Evolutionary conservation across 73 alveolate genomes (phyloP).

Genomic region (Effrenium voratum): DNA sequence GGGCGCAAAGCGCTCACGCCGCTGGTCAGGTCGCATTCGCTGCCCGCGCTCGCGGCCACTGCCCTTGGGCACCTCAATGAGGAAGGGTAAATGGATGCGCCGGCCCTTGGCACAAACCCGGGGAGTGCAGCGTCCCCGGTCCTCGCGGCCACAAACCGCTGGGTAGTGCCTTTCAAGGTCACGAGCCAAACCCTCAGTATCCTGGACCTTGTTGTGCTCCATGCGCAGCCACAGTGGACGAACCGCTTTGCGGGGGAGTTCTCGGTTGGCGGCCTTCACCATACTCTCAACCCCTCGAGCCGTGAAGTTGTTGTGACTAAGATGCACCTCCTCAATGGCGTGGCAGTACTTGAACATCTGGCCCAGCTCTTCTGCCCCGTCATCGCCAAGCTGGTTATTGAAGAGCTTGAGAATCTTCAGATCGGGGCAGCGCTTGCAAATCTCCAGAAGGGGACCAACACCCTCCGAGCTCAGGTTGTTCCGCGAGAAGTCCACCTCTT

Average conservation of each 20-base stretch:
- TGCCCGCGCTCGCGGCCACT: slow-evolving; percentile 15
- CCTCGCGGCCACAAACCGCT: slow-evolving; percentile 63
- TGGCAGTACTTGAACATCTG: slow-evolving; percentile 63
- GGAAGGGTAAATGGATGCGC: slow-evolving; percentile 53
- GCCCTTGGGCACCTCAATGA: slow-evolving; percentile 63
- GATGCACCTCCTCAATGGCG: slow-evolving; percentile 39
- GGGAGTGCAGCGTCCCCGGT: slow-evolving; percentile 33
- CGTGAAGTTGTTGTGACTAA: slow-evolving; percentile 49
- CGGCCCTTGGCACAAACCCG: slow-evolving; percentile 41
- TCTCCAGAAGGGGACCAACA: background rate
- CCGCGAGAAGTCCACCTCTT: slow-evolving; percentile 37
- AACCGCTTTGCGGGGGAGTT: slow-evolving; percentile 2
- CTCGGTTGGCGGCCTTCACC: slow-evolving; percentile 34
- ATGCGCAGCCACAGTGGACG: slow-evolving; percentile 68
- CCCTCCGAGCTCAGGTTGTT: slow-evolving; percentile 30
- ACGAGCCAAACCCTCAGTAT: slow-evolving; percentile 44
- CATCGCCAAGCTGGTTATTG: slow-evolving; percentile 63
- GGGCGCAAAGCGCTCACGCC: background rate
- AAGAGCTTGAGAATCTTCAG: slow-evolving; percentile 67
- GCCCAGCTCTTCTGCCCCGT: slow-evolving; percentile 40
- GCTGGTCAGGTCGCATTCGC: background rate
- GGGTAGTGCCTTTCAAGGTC: slow-evolving; percentile 45
- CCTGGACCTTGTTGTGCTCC: slow-evolving; percentile 64
- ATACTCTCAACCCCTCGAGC: background rate
- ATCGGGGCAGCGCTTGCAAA: slow-evolving; percentile 50